Base-by-base conservation (phyloP, 768 basidiomycete genomes). In the Hypholoma sublateritium region DNA sequence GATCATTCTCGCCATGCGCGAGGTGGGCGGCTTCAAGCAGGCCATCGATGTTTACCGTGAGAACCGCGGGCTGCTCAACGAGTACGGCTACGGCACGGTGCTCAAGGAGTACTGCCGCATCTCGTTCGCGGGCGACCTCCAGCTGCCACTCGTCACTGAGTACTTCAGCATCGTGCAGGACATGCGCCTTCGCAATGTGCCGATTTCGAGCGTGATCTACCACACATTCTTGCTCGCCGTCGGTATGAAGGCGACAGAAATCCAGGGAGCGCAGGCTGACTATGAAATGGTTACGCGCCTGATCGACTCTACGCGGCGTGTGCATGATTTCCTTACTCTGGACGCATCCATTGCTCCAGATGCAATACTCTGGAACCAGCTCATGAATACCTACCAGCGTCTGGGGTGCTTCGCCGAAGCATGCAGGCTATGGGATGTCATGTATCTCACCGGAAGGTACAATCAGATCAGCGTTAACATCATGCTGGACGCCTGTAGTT, bases 381-480 rank as follows among this genome's bases (percentile, higher is more conserved):
- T 97, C 59, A 92, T 97, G 89, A 84, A 92, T 69, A 86, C 91
- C 0, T 98, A 95, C 70, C 86, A 90, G 63, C 86, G 86, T n/a
- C 77, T 87, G 6, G 85, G 84, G 4, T 85, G 84, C 57, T 89
- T 87, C 59, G 74, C 72, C 1, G 88, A 91, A 56, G 86, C 89
- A 14, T 87, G 83, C 62, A 79, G 86, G 35, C 79, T 96, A 2
- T 98, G 94, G 93, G 86, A 93, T 66, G 77, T 78, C 66, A 79
- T 92, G 70, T 81, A 81, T 64, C 64, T 84, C 42, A 74, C 82
- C n/a, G 78, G 80, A 16, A 76, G 73, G 46, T 86, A 81, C 64
- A 81, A 87, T 69, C 72, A 83, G 52, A 70, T 78, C 54, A 88
- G 84, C 58, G 80, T 98, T 50, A 90, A 84, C 72, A 89, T 95